Evolutionary conservation across 306 rosid species (phyloP).

Genomic region (Castanea sativa): DNA sequence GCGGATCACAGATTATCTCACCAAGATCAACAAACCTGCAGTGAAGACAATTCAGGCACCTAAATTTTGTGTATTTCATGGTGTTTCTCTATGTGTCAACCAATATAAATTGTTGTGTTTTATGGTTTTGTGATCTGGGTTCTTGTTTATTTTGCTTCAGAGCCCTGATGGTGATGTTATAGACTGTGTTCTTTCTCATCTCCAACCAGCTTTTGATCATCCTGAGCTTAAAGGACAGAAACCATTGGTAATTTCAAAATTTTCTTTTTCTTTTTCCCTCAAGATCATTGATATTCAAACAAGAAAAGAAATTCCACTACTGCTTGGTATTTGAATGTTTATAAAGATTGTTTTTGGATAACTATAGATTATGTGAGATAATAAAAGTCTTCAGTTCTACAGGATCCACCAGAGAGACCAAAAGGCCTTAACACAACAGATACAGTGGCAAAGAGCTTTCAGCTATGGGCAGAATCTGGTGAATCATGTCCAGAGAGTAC

Average conservation of each 20-base stretch:
- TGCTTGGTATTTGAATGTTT: neutral
- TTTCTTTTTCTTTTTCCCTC: neutral
- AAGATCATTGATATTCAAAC: neutral
- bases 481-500: slow-evolving; percentile 87
- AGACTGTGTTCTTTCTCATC: slow-evolving; percentile 80
- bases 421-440: slow-evolving; percentile 44
- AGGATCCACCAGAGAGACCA: slow-evolving; percentile 94
- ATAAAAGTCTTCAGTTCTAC: slow-evolving; percentile 37
- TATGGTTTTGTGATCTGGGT: slow-evolving; percentile 22
- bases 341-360: slow-evolving; percentile 5
- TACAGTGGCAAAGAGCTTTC: slow-evolving; percentile 42
- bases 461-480: slow-evolving; percentile 77
- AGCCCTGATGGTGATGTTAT: slow-evolving; percentile 97
- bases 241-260: slow-evolving; percentile 66
- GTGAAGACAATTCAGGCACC: slow-evolving; percentile 83
- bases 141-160: slow-evolving; percentile 44
- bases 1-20: slow-evolving; percentile 46
- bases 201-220: slow-evolving; percentile 95
- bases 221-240: slow-evolving; percentile 63
- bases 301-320: neutral
- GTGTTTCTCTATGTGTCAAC: neutral
- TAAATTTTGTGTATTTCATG: neutral
- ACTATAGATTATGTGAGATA: slow-evolving; percentile 27
- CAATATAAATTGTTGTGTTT: neutral
- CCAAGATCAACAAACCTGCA: slow-evolving; percentile 77